phyloP scores from a whole-genome alignment of 306 rosid genomes.

The Dalbergia cultrata region DNA sequence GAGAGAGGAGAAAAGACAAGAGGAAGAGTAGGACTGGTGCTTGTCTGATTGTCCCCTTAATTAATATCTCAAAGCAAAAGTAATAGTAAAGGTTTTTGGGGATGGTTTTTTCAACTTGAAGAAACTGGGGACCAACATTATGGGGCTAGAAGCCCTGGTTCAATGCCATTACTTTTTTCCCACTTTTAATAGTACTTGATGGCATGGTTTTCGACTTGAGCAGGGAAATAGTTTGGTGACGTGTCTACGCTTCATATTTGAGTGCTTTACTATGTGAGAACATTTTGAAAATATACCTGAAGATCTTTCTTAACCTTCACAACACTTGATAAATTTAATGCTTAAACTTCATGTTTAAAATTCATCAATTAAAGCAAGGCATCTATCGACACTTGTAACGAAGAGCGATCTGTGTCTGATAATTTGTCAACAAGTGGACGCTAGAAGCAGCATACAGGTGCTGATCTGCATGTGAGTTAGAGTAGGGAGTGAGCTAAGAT shows the following conservation, averaged over 20 bases:
- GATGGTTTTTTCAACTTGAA: constrained; percentile 25
- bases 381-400: constrained; percentile 12
- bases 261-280: constrained; percentile 1
- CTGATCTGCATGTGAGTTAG: constrained; percentile 46
- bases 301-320: neutral
- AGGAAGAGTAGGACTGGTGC: constrained; percentile 49
- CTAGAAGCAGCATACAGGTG: constrained; percentile 26
- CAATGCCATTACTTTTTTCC: neutral
- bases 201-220: constrained; percentile 12
- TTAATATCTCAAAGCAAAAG: constrained; percentile 56
- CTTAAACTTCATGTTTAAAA: neutral
- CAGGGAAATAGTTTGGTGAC: constrained; percentile 27
- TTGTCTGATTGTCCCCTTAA: constrained; percentile 49
- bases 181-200: neutral
- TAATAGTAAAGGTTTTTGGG: constrained; percentile 24
- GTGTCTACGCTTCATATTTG: neutral
- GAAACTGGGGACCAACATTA: neutral
- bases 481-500: constrained; percentile 30
- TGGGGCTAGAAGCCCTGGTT: constrained; percentile 19
- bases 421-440: constrained; percentile 22
- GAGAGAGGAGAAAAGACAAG: constrained; percentile 41
- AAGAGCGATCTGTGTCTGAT: constrained; percentile 20
- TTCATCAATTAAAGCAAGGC: constrained; percentile 42
- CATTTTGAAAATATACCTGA: neutral
- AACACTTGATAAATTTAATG: constrained; percentile 17